phyloP scores from a whole-genome alignment of 2,329 filamentous ascomycete genomes.

The Cordyceps cicadae region DNA sequence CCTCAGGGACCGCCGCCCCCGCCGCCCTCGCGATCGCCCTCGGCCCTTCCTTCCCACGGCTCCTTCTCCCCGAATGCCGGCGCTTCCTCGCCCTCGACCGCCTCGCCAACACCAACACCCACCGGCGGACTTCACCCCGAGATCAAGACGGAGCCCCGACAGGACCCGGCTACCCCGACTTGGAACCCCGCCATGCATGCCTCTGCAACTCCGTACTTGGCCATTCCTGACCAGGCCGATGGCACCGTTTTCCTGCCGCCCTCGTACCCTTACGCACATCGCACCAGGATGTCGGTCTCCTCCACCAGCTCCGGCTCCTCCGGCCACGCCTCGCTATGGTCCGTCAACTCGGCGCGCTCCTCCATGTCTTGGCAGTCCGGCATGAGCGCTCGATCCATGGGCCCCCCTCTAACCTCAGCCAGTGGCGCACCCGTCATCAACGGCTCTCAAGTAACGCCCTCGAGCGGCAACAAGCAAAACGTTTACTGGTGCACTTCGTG shows the following conservation, averaged over 20 bases:
- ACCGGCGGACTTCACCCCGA: slow-evolving; percentile 11
- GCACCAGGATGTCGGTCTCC: slow-evolving; percentile 39
- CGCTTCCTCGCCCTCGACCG: slow-evolving; percentile 15
- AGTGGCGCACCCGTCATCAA: slow-evolving; percentile 25
- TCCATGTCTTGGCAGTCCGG: slow-evolving; percentile 33
- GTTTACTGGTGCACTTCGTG: slow-evolving; percentile 51
- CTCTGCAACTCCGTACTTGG: not conserved
- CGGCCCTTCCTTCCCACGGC: slow-evolving; percentile 9
- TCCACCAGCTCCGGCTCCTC: slow-evolving; percentile 43
- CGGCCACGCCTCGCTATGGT: slow-evolving; percentile 40
- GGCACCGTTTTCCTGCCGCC: slow-evolving; percentile 27
- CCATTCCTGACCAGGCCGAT: slow-evolving; percentile 15
- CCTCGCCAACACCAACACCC: slow-evolving; percentile 14
- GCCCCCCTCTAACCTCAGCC: slow-evolving; percentile 21
- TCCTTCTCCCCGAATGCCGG: not conserved
- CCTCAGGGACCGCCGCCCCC: slow-evolving; percentile 14
- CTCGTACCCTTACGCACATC: slow-evolving; percentile 31
- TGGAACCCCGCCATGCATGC: slow-evolving; percentile 15
- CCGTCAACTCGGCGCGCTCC: slow-evolving; percentile 32
- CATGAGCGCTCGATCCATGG: slow-evolving; percentile 26
- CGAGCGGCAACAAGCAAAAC: slow-evolving; percentile 31
- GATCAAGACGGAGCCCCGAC: slow-evolving; percentile 23
- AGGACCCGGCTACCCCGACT: slow-evolving; percentile 21
- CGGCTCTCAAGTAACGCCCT: slow-evolving; percentile 21
- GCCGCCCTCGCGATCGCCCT: slow-evolving; percentile 13